Percentiles rank a stretch among this genome's conserved stretches.
phyloP scores from a whole-genome alignment of 2,329 filamentous ascomycete genomes.

The Apiospora sp. region DNA sequence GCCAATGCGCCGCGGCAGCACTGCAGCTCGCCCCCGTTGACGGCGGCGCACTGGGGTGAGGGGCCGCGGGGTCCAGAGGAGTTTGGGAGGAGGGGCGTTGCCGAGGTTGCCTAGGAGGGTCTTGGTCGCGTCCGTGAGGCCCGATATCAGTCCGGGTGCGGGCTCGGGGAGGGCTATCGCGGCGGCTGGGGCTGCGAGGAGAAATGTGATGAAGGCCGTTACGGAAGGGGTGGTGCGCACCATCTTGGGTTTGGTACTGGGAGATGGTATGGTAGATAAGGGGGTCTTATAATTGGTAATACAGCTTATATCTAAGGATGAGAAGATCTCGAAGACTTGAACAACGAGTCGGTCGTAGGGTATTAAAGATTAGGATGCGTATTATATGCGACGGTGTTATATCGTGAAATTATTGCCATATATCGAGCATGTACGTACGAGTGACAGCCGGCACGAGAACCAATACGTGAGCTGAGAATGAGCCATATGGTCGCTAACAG shows the following conservation, averaged over 20 bases:
- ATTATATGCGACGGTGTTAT: no score
- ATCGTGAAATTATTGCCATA: neutral
- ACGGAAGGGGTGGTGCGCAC: neutral
- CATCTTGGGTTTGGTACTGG: neutral
- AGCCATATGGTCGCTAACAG: neutral
- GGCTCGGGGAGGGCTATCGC: conserved; percentile 19
- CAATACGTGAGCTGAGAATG: neutral
- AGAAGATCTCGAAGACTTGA: no score
- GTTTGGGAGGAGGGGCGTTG: conserved; percentile 35
- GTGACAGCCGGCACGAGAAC: neutral
- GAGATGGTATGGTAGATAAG: no score
- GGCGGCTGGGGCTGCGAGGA: neutral
- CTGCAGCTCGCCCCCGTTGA: conserved; percentile 40
- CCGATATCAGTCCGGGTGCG: conserved; percentile 26
- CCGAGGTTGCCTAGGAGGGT: conserved; percentile 35
- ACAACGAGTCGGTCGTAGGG: no score
- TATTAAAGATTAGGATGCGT: no score
- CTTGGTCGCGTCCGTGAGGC: conserved; percentile 12
- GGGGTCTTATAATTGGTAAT: neutral
- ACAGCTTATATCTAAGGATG: no score
- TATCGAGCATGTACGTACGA: neutral
- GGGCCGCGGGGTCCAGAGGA: conserved; percentile 37
- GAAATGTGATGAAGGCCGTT: neutral
- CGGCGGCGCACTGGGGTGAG: conserved; percentile 39
- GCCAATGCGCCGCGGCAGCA: conserved; percentile 41